Conservation (phyloP, 345 rosid species). For the Citrus sp. region DNA sequence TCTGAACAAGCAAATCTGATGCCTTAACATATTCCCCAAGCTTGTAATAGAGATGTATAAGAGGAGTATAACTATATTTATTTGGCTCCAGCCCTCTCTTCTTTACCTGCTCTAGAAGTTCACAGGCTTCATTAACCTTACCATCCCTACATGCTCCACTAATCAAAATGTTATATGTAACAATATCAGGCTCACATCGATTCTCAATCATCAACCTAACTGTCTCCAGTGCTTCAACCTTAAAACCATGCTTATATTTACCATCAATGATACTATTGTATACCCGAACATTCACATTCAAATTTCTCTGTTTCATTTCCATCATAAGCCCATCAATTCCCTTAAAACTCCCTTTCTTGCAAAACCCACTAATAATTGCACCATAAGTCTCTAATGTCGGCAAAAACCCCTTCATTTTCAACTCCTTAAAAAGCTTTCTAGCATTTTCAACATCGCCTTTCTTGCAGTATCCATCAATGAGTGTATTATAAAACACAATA, state of each 20-base stretch:
- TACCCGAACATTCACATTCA: slow-evolving; percentile 38
- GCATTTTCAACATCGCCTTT: slow-evolving; percentile 47
- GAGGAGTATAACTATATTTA: slow-evolving; percentile 55
- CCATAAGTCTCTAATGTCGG: slow-evolving; percentile 68
- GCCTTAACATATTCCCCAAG: slow-evolving; percentile 47
- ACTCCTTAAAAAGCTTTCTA: slow-evolving; percentile 43
- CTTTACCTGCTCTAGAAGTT: slow-evolving; percentile 55
- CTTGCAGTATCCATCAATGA: slow-evolving; percentile 71
- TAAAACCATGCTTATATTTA: slow-evolving; percentile 44
- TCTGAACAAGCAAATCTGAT: slow-evolving; percentile 54
- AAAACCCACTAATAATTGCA: slow-evolving; percentile 53
- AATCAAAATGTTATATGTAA: slow-evolving; percentile 61
- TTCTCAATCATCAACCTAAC: slow-evolving; percentile 47
- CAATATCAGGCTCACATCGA: slow-evolving; percentile 66
- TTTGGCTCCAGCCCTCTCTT: slow-evolving; percentile 48
- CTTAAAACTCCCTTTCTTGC: slow-evolving; percentile 54
- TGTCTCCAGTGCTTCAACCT: slow-evolving; percentile 34
- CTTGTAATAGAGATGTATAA: slow-evolving; percentile 52
- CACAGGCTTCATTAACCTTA: slow-evolving; percentile 46
- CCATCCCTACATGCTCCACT: slow-evolving; percentile 53
- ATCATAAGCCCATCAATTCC: slow-evolving; percentile 50
- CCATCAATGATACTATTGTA: slow-evolving; percentile 59
- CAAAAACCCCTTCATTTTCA: slow-evolving; percentile 66
- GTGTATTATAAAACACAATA: slow-evolving; percentile 68
- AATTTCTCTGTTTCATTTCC: slow-evolving; percentile 68